Conservation (phyloP, 306 rosid genomes). For the Neltuma alba region DNA sequence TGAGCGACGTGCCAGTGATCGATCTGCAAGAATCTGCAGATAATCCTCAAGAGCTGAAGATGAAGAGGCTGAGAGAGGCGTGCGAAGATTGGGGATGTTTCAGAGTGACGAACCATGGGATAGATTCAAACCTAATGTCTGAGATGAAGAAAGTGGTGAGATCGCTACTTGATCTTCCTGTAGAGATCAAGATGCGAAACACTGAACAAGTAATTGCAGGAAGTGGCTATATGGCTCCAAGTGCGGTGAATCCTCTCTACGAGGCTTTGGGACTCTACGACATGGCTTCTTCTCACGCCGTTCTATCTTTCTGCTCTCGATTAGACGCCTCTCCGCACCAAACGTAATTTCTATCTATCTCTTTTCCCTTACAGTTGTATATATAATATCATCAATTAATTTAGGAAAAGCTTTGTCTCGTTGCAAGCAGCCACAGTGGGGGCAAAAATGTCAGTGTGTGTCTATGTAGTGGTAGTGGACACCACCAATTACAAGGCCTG, state of each 20-base stretch:
- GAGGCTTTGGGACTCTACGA: neutral
- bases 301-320: neutral
- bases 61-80: neutral
- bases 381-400: neutral
- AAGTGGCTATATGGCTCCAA: neutral
- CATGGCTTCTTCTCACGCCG: neutral
- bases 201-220: neutral
- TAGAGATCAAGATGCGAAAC: neutral
- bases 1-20: constrained; percentile 40
- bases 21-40: constrained; percentile 45
- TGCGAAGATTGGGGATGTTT: neutral
- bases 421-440: too few species aligned
- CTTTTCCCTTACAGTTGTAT: neutral
- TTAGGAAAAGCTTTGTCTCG: neutral
- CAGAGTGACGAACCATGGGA: neutral
- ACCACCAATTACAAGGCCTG: neutral
- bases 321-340: neutral
- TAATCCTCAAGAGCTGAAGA: neutral
- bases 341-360: neutral
- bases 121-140: neutral
- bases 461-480: neutral
- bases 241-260: neutral
- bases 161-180: neutral
- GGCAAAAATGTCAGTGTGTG: neutral
- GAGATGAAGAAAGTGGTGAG: neutral